phyloP scores from a whole-genome alignment of 306 rosid genomes.

The Inga oerstediana region DNA sequence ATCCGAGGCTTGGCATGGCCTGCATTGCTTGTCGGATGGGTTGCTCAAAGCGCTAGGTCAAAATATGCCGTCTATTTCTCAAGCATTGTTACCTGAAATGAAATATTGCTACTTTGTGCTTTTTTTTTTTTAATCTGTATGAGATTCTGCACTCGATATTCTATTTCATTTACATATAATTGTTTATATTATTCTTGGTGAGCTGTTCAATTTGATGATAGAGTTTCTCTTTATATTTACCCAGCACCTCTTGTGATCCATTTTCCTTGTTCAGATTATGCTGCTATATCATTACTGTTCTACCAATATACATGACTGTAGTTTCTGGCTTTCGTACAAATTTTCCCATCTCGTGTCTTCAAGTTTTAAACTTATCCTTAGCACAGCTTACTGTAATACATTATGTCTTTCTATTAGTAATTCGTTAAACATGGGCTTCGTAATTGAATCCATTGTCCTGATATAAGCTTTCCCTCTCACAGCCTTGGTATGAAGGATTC shows the following conservation, averaged over 20 bases:
- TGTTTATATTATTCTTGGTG: background rate
- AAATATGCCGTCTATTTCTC: conserved; percentile 26
- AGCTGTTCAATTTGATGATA: conserved; percentile 24
- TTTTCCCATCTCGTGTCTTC: background rate
- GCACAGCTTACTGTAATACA: conserved; percentile 14
- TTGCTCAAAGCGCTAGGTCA: conserved; percentile 77
- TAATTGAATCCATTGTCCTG: conserved; percentile 9
- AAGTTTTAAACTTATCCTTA: conserved; percentile 20
- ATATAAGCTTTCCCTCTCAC: conserved; percentile 16
- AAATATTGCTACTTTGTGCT: conserved; percentile 12
- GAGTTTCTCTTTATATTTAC: conserved; percentile 6
- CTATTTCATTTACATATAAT: conserved; percentile 1
- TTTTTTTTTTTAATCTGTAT: background rate
- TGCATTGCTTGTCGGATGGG: conserved; percentile 71
- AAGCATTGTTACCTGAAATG: conserved; percentile 26
- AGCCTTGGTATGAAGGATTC: conserved; percentile 66
- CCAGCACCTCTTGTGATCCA: conserved; percentile 3
- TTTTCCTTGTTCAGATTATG: conserved; percentile 10
- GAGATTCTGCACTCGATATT: conserved; percentile 15
- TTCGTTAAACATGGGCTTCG: background rate
- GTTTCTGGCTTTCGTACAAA: conserved; percentile 17
- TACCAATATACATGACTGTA: background rate
- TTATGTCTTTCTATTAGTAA: background rate
- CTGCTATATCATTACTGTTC: conserved; percentile 11
- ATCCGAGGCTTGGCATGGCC: conserved; percentile 79